Evolutionary conservation across 1,139 yeast species (phyloP).

Genomic region (Taphrina communis): DNA sequence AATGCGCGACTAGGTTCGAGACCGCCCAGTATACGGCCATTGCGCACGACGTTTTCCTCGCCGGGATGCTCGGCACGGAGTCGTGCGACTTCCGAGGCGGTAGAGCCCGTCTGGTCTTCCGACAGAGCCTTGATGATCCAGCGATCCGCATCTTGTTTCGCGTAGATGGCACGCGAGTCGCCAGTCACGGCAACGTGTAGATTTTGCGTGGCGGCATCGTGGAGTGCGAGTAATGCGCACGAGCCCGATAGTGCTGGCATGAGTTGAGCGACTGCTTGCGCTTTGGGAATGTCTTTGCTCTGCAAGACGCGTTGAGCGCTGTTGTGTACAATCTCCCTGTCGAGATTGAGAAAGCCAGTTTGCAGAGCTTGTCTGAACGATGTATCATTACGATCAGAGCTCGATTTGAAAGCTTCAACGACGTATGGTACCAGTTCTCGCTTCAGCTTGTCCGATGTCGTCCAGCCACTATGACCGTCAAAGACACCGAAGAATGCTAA

Average conservation of each 20-base stretch:
- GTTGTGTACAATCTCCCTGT: constrained; percentile 81
- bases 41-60: constrained; percentile 70
- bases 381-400: constrained; percentile 55
- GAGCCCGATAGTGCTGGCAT: constrained; percentile 97
- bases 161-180: constrained; percentile 87
- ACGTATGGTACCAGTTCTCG: constrained; percentile 78
- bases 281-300: constrained; percentile 57
- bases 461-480: constrained; percentile 98
- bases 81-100: constrained; percentile 82
- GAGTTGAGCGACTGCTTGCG: constrained; percentile 72
- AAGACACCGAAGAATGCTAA: constrained; percentile 96
- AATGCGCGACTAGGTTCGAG: constrained; percentile 95
- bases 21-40: constrained; percentile 90
- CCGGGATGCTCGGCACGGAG: constrained; percentile 88
- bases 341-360: constrained; percentile 79
- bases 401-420: constrained; percentile 65
- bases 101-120: constrained; percentile 93
- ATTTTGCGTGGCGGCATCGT: constrained; percentile 73
- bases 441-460: constrained; percentile 81
- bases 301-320: constrained; percentile 72
- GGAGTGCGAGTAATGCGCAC: constrained; percentile 86
- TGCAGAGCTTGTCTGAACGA: constrained; percentile 79
- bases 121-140: constrained; percentile 91
- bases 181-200: constrained; percentile 95
- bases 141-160: constrained; percentile 60